Base-by-base conservation (phyloP, 83 land plant species). In the Isoetes engelmannii region DNA sequence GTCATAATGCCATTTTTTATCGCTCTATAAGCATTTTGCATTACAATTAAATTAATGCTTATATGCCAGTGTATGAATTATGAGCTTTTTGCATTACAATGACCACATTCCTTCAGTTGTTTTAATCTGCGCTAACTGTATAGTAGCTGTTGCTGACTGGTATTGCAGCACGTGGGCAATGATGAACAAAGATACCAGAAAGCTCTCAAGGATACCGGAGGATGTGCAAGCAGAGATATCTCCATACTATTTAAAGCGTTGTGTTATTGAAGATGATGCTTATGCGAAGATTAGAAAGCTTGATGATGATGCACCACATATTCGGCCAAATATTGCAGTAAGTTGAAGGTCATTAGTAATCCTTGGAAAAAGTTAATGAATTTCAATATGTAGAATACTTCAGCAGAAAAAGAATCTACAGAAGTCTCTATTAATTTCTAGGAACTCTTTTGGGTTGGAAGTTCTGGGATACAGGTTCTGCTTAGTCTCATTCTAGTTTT, bases 131-230 rank as follows among this genome's bases (percentile, higher is more conserved):
- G 37, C 55, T 51, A 51, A 12, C 55, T 51, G 1, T 3, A 15
- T 51, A 12, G 55, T 12, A 51, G 3, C 55, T 51, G 55, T 12
- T 12, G 17, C 55, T 17, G 55, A 12, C 15, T 12, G 17, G 17
- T 28, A 1, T 51, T 71, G 48, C 74, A 87, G 90, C 82, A 67
- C 79, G 0, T 87, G 89, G 86, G 90, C 85, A 15, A 78, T 87
- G 86, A 87, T 85, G 90, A 87, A 87, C 75, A 87, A 83, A 63
- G 47, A 63, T n/a, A 85, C 90, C 20, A 80, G 90, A 63, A 72
- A 58, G 42, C 67, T 87, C 18, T 76, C 88, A 8, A 87, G 85
- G 70, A 85, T 87, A 9, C 90, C 90, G 19, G 90, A 85, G 12
- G 84, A 78, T 37, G 90, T 85, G 9, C 65, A 77, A 50, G 76